Base-by-base conservation (phyloP, 495 filamentous ascomycete species). In the Podospora sp. region DNA sequence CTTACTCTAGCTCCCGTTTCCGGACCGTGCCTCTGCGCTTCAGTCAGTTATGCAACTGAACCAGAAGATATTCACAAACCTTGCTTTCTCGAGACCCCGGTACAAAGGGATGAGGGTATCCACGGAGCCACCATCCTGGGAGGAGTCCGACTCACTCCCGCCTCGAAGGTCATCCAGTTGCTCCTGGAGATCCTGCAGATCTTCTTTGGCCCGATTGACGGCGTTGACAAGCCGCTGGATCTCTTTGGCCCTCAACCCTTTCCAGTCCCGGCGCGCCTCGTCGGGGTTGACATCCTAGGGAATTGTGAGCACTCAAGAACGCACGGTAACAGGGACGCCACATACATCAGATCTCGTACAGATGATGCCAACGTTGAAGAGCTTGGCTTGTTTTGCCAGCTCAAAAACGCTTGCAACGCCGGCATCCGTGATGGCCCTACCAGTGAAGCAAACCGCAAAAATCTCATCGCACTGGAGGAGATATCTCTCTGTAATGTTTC, bases 321-420 rank as follows among this genome's bases (percentile, higher is more conserved):
- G 0, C 16, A 49, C 21, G 46, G 14, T 20, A 12, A 40, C 26
- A 25, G 29, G 4, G 12, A 11, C 7, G 16, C 46, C 6, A 29
- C 71, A 69, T 72, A 76, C 77, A 65, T 81, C 79, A 2, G 79
- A 77, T 46, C 67, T 75, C 18, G 79, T 81, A 36, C 78, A 81
- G 40, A 81, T 70, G 33, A 81, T 77, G 33, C 76, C 70, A 57
- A 80, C 68, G n/a, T 79, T 80, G 21, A 72, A 71, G 18, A 79
- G 46, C 20, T 60, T 68, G 0, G 76, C 77, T 27, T 72, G 62
- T 51, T 67, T 65, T 24, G 78, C 79, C 1, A 78, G 71, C 5
- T 74, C 69, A 49, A 79, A 73, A 27, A 81, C 73, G n/a, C 50
- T 66, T 60, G 55, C 67, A 6, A 81, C 74, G 1, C 78, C 71